These are phyloP conservation scores for Draba incana DNA, from an alignment of 345 rosid species.

Conservation along the genomic window DNA sequence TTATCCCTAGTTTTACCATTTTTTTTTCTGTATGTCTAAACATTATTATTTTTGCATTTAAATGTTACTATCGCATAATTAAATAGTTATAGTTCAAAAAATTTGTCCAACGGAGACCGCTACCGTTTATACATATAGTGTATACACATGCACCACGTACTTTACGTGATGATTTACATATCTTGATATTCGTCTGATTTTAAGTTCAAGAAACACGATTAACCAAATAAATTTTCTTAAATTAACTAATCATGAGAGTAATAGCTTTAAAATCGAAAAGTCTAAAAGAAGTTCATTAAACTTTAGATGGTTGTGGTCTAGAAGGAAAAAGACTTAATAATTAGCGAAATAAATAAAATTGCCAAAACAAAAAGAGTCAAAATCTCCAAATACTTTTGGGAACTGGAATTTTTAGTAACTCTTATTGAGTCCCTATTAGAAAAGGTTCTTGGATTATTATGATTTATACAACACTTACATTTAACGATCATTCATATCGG, in stretches of 20 bases:
- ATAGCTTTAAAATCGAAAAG: neutral
- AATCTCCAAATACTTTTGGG: neutral
- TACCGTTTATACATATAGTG: constrained; percentile 10
- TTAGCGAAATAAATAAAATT: neutral
- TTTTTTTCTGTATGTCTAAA: too few species aligned
- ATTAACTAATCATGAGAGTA: constrained; percentile 12
- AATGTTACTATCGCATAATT: neutral
- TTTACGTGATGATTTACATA: constrained; percentile 24
- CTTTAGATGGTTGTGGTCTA: neutral
- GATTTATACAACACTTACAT: neutral
- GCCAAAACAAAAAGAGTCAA: neutral
- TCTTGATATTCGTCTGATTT: constrained; percentile 5
- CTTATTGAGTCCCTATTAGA: neutral
- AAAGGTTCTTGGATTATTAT: neutral
- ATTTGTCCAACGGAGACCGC: neutral
- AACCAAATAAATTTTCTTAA: neutral
- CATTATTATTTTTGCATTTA: neutral
- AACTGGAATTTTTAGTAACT: constrained; percentile 19
- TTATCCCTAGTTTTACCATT: neutral
- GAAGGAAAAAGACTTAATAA: neutral
- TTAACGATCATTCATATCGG: constrained; percentile 8
- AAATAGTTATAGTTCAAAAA: neutral
- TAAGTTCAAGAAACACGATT: constrained; percentile 12
- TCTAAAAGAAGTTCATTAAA: neutral
- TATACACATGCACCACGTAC: constrained; percentile 19